Base-by-base conservation (phyloP, 2,329 filamentous ascomycete species). In the Ophiostoma perfectum region DNA sequence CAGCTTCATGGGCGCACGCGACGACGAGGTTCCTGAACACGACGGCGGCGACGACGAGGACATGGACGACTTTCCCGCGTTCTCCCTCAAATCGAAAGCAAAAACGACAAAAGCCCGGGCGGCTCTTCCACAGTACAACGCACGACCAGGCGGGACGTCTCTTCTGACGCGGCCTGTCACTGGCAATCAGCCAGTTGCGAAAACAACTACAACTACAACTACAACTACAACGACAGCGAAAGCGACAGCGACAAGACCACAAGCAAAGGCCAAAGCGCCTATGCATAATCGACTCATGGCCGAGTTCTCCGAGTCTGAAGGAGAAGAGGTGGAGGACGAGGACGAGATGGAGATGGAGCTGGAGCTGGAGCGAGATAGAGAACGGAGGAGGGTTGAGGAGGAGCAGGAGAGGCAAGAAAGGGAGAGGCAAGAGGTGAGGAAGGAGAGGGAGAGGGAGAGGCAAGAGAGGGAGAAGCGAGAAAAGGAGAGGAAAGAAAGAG, bases 1-100 rank as follows among this genome's bases (percentile, higher is more conserved):
- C 62, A 69, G 55, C 42, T 73, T 73, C 49, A 41, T 36, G 2
- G 67, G 65, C n/a, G 69, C 65, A 8, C 65, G 49, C 3, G 44
- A 27, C 14, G 67, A 65, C 1, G 38, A 36, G 3, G 64, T 44
- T 1, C 12, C 38, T n/a, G 69, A 68, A 2, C 11, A 14, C 2
- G 18, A 27, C 14, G 39, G 58, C 11, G 47, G 62, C 6, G 65
- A 67, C 4, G 68, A 58, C 60, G 47, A 60, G 41, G 62, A 69
- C 16, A 62, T 49, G 3, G 68, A 64, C 62, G 47, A 60, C 62
- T 42, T 62, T 42, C 60, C 60, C 16, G 27, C 38, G 55, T 68
- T 64, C 39, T 11, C 64, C 7, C 60, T 60, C 36, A 62, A 63
- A 8, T 18, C 60, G 2, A 63, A 16, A 8, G 16, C 45, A 9